Conservation (phyloP, 2,329 filamentous ascomycete species). For the Calonectria crousiana region DNA sequence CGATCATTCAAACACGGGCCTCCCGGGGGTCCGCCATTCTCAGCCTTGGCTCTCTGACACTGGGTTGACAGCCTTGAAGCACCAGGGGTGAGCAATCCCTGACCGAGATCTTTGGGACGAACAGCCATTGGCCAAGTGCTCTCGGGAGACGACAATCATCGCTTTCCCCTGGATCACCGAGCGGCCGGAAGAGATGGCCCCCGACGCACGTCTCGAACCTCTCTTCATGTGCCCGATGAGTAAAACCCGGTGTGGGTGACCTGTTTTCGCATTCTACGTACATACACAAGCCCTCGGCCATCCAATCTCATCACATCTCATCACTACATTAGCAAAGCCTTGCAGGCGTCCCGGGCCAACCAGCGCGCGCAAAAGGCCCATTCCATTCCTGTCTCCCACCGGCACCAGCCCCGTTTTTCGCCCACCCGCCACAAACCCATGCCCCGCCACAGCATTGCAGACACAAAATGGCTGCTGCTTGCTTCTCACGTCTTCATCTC, state of each 20-base stretch:
- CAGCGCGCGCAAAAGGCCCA: neutral
- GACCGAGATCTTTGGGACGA: slow-evolving; percentile 42
- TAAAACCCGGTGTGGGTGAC: neutral
- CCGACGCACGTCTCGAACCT: slow-evolving; percentile 1
- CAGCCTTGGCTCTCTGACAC: slow-evolving; percentile 23
- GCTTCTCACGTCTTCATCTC: slow-evolving; percentile 9
- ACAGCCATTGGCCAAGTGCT: slow-evolving; percentile 31
- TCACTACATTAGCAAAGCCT: slow-evolving; percentile 1
- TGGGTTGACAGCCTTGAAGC: slow-evolving; percentile 11
- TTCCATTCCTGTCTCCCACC: neutral
- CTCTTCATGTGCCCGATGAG: slow-evolving; percentile 18
- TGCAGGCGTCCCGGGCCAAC: neutral
- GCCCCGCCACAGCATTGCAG: slow-evolving; percentile 17
- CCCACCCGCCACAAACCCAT: slow-evolving; percentile 15
- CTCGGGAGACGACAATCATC: slow-evolving; percentile 1
- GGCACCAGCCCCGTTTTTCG: slow-evolving; percentile 10
- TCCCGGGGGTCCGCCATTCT: slow-evolving; percentile 38
- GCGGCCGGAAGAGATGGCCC: slow-evolving; percentile 11
- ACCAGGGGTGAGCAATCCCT: slow-evolving; percentile 33
- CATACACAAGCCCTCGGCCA: neutral
- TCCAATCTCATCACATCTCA: slow-evolving; percentile 7
- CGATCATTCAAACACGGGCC: slow-evolving; percentile 30
- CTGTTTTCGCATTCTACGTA: neutral
- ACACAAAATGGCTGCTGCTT: neutral
- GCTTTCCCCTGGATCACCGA: neutral